Percentiles rank a stretch among this genome's conserved stretches.
phyloP scores from a whole-genome alignment of 495 filamentous ascomycete species.

The Trichoderma parareesei region DNA sequence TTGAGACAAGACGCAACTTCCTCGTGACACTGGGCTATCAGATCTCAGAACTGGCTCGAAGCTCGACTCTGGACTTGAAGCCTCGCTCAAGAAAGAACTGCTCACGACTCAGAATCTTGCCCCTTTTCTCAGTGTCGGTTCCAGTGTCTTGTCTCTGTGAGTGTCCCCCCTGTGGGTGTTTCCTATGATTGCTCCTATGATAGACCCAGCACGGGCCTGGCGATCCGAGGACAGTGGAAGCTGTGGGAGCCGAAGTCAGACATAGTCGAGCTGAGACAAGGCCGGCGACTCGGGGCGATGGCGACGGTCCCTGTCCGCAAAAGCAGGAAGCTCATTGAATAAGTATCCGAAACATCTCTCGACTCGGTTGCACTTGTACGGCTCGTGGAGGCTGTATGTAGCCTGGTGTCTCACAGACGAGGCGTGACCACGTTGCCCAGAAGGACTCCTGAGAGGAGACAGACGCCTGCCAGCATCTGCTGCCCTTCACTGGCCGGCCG shows the following conservation, averaged over 20 bases:
- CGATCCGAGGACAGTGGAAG: background rate
- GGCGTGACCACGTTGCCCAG: background rate
- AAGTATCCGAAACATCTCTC: slow-evolving; percentile 6
- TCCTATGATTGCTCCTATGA: background rate
- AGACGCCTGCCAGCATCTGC: no score
- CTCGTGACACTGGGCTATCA: background rate
- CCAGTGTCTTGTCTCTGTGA: no score
- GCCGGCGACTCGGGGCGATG: background rate
- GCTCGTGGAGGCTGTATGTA: background rate
- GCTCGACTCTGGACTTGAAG: background rate
- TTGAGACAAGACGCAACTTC: background rate
- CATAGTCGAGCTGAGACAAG: slow-evolving; percentile 6
- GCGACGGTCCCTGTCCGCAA: background rate
- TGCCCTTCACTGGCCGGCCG: background rate
- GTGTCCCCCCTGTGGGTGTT: no score
- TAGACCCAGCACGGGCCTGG: background rate
- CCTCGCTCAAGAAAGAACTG: background rate
- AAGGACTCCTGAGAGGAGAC: background rate
- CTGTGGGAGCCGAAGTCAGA: slow-evolving; percentile 1
- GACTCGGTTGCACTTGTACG: slow-evolving; percentile 1
- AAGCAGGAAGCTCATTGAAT: background rate
- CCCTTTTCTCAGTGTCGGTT: background rate
- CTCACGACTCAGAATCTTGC: background rate
- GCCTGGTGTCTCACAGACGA: background rate
- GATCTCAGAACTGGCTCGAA: background rate